A percentile compares a stretch with the other conserved stretches of the same genome.
phyloP scores from a whole-genome alignment of 108 stramenopile genomes.

The Craspedostauros australis region DNA sequence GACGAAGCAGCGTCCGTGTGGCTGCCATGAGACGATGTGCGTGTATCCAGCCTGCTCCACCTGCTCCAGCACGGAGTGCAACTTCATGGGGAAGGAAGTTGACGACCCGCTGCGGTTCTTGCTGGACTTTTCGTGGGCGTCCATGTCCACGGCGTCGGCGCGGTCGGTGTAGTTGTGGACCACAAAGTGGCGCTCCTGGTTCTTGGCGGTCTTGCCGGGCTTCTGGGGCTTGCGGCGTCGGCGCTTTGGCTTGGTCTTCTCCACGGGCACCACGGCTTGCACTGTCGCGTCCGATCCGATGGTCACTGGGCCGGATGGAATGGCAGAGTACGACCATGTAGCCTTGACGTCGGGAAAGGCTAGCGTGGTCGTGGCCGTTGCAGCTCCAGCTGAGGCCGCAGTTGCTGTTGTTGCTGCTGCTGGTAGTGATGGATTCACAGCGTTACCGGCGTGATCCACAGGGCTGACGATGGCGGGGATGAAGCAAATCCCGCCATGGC shows the following conservation, averaged over 20 bases:
- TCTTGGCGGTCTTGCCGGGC: conserved; percentile 73
- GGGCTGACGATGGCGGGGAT: too few species aligned
- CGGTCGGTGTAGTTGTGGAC: conserved; percentile 71
- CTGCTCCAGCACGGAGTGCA: conserved; percentile 62
- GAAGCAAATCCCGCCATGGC: too few species aligned
- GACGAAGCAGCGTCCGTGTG: conserved; percentile 72
- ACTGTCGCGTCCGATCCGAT: too few species aligned
- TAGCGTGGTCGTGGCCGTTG: too few species aligned
- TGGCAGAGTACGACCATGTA: too few species aligned
- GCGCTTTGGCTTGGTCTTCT: conserved; percentile 37
- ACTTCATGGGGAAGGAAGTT: conserved; percentile 59
- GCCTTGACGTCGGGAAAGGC: too few species aligned
- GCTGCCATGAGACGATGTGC: conserved; percentile 66
- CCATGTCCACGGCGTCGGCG: conserved; percentile 30
- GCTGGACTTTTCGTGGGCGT: conserved; percentile 14
- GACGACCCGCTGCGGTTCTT: conserved; percentile 39
- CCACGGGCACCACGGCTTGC: neutral
- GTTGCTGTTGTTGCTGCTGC: too few species aligned
- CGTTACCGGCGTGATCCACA: too few species aligned
- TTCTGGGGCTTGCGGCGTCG: conserved; percentile 61
- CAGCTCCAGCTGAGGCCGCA: too few species aligned
- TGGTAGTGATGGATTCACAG: too few species aligned
- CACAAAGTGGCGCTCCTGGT: conserved; percentile 64
- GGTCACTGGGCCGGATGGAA: too few species aligned
- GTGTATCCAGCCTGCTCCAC: conserved; percentile 42